A percentile compares a stretch with the other conserved stretches of the same genome.
Conservation (phyloP, 306 rosid species). For the Dryas octopetala region DNA sequence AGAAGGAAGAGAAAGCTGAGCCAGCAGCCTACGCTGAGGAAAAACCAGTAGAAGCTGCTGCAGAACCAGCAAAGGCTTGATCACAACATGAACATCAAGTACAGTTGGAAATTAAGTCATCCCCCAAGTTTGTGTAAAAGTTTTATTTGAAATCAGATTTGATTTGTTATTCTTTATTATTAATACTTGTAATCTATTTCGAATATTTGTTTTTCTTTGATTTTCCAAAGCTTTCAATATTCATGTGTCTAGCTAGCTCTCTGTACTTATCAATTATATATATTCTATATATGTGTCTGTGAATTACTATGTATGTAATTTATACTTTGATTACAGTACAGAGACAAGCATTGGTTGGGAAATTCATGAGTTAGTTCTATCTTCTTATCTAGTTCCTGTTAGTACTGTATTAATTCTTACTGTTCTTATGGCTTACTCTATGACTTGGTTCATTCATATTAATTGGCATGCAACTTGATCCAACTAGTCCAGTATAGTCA, state of each 20-base stretch:
- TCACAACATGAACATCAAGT: neutral
- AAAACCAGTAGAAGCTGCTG: neutral
- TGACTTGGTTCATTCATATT: too few relatives aligned
- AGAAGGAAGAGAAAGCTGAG: neutral
- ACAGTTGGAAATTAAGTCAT: neutral
- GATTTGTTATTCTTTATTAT: constrained; percentile 1
- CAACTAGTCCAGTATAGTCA: too few relatives aligned
- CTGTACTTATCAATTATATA: neutral
- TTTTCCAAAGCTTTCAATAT: neutral
- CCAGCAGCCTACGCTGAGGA: neutral
- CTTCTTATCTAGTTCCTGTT: neutral
- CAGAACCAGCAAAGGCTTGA: constrained; percentile 20
- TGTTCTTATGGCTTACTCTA: too few relatives aligned
- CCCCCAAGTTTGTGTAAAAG: constrained; percentile 13
- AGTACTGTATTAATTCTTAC: neutral
- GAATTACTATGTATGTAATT: neutral
- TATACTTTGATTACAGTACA: neutral
- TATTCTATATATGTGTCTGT: neutral
- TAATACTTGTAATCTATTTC: constrained; percentile 1
- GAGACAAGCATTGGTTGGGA: neutral
- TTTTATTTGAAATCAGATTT: neutral
- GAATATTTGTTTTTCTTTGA: constrained; percentile 5
- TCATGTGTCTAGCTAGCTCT: neutral
- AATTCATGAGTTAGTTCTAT: neutral
- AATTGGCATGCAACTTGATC: too few relatives aligned